These are phyloP conservation scores for Globisporangium uncinulatum DNA, from an alignment of 352 stramenopile species.

Conservation along the genomic window DNA sequence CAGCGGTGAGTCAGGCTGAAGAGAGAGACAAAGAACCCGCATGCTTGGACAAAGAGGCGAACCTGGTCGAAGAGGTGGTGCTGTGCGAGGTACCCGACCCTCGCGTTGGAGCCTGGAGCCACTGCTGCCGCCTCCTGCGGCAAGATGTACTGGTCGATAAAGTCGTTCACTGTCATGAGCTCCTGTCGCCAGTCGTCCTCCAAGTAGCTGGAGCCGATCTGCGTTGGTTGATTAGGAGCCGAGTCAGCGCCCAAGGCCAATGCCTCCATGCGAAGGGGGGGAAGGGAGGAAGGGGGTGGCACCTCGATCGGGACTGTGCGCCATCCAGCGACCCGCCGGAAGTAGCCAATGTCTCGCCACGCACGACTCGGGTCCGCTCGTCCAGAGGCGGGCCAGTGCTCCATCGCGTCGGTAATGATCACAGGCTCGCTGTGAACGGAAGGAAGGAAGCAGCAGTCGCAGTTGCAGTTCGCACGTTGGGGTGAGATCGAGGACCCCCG, in stretches of 20 bases:
- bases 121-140: not conserved
- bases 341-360: constrained; percentile 66
- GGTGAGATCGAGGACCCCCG: not conserved
- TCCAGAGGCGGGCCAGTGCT: constrained; percentile 77
- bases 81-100: constrained; percentile 79
- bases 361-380: constrained; percentile 22
- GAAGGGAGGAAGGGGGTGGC: no score
- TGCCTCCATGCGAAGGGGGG: no score
- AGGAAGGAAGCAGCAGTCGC: not conserved
- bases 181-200: constrained; percentile 74
- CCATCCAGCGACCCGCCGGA: constrained; percentile 58
- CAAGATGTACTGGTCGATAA: constrained; percentile 60
- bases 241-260: no score
- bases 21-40: no score
- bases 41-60: no score
- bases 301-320: constrained; percentile 84
- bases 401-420: constrained; percentile 74
- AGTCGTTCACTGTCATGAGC: constrained; percentile 78
- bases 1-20: no score
- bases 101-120: not conserved
- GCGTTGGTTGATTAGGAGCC: not conserved
- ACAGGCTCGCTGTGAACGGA: constrained; percentile 37
- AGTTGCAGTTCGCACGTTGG: no score
- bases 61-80: constrained; percentile 90
- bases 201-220: constrained; percentile 78